A percentile compares a stretch with the other conserved stretches of the same genome.
phyloP scores from a whole-genome alignment of 2,329 filamentous ascomycete species.

The Aureobasidium sp. region DNA sequence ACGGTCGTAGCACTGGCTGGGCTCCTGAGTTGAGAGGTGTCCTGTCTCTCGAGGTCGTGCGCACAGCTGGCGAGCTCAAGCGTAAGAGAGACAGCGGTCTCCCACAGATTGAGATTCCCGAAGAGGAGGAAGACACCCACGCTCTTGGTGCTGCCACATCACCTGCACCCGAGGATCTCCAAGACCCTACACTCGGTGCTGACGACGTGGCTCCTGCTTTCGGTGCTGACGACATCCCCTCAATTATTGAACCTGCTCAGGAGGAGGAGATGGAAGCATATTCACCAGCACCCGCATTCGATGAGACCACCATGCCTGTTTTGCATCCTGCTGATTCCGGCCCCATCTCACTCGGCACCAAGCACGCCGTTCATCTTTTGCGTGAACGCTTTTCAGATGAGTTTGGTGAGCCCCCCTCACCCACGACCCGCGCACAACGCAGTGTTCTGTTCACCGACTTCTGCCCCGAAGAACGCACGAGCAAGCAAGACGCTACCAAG shows the following conservation, averaged over 20 bases:
- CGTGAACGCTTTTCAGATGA: slow-evolving; percentile 66
- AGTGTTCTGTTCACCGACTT: slow-evolving; percentile 86
- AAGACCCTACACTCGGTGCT: slow-evolving; percentile 22
- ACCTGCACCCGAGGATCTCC: slow-evolving; percentile 22
- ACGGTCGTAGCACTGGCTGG: slow-evolving; percentile 71
- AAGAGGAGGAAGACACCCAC: slow-evolving; percentile 51
- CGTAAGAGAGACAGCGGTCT: slow-evolving; percentile 87
- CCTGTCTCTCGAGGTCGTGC: slow-evolving; percentile 76
- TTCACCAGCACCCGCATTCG: slow-evolving; percentile 53
- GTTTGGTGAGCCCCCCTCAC: slow-evolving; percentile 58
- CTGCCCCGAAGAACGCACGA: slow-evolving; percentile 72
- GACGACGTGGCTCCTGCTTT: slow-evolving; percentile 27
- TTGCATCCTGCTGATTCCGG: slow-evolving; percentile 78
- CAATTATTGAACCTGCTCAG: slow-evolving; percentile 33
- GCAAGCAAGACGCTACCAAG: slow-evolving; percentile 87
- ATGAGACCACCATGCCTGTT: slow-evolving; percentile 68
- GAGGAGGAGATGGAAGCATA: slow-evolving; percentile 25
- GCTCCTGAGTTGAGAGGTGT: slow-evolving; percentile 90
- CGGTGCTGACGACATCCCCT: slow-evolving; percentile 23
- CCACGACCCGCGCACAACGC: slow-evolving; percentile 65
- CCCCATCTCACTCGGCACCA: slow-evolving; percentile 82
- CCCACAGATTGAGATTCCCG: slow-evolving; percentile 64
- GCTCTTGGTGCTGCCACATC: slow-evolving; percentile 32
- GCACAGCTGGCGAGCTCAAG: slow-evolving; percentile 74
- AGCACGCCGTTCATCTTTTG: slow-evolving; percentile 90